Base-by-base conservation (phyloP, 2,329 filamentous ascomycete genomes). In the Aspergillaceae sp. region DNA sequence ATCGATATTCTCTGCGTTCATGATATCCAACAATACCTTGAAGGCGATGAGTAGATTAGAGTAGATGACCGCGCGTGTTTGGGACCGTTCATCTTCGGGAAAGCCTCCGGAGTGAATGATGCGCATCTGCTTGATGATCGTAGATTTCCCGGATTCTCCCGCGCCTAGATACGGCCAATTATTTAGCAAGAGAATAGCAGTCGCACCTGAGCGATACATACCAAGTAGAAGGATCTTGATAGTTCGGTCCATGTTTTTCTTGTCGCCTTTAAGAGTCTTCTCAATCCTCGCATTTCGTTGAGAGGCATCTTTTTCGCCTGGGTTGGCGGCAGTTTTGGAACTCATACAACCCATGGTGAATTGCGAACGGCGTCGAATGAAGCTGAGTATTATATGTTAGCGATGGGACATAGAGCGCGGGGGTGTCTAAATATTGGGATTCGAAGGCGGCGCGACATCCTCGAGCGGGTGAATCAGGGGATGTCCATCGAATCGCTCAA, bases 121-220 rank as follows among this genome's bases (percentile, higher is more conserved):
- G 67, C 91, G 91, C 92, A 98, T 97, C 75, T 97, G 91, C 74
- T 97, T 97, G 55, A 97, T 80, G 49, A 97, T 90, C 1, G 91
- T 97, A 6, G 91, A 96, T 71, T 97, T 97, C 55, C 91, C 87
- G 48, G 86, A 92, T 71, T 97, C 91, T 63, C 91, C 91, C 59
- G 91, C 91, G 67, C 91, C 90, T 96, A 42, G 35, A n/a, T 34
- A 45, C 7, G 28, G 34, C 11, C 32, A 35, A 27, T 11, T 35
- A 19, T 11, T 11, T 19, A 19, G 9, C 10, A 26, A 27, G 30
- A 5, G 7, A 3, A 19, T 10, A n/a, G 11, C 19, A 27, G 27
- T 11, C n/a, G 8, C 9, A 4, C n/a, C 5, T 28, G 33, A 10
- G 7, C 7, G 27, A 29, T 28, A 68, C 80, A 54, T 77, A 96